A percentile compares a stretch with the other conserved stretches of the same genome.
Evolutionary conservation across 257 asterid genomes (phyloP).

Genomic region (Solanum arcanum): DNA sequence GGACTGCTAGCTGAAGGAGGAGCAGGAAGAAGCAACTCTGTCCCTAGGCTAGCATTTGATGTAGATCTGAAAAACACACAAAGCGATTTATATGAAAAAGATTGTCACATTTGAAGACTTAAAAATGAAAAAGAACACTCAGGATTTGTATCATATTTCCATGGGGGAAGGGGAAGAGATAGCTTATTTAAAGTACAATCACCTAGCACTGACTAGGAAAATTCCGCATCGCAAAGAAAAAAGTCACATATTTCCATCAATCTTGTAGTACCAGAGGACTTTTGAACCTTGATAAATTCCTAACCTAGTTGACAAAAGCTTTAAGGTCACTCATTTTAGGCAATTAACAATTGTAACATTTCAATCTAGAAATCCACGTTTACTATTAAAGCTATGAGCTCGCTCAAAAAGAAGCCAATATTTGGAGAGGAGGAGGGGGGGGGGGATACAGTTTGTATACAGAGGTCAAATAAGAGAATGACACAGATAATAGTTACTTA

Average conservation of each 20-base stretch:
- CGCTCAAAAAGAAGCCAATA: background rate
- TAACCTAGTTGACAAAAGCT: background rate
- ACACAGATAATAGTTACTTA: slow-evolving; percentile 17
- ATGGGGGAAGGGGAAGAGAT: background rate
- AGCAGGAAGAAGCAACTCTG: slow-evolving; percentile 51
- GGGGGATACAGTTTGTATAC: background rate
- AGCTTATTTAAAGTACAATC: background rate
- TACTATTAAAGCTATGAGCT: background rate
- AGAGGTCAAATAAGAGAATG: background rate
- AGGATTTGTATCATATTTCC: background rate
- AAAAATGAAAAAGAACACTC: background rate
- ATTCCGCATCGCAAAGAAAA: background rate
- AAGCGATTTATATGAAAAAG: background rate
- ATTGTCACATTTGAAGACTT: background rate
- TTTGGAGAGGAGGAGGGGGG: background rate
- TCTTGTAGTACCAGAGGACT: background rate
- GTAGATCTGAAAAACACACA: slow-evolving; percentile 40
- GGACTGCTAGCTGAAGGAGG: slow-evolving; percentile 46
- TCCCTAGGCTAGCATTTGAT: slow-evolving; percentile 41
- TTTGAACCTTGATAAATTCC: background rate
- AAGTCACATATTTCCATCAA: background rate
- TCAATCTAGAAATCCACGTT: background rate
- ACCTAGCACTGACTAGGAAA: background rate
- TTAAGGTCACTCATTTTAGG: background rate
- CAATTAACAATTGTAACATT: background rate